phyloP scores from a whole-genome alignment of 177 flowering plant genomes.

The Tripterygium wilfordii region DNA sequence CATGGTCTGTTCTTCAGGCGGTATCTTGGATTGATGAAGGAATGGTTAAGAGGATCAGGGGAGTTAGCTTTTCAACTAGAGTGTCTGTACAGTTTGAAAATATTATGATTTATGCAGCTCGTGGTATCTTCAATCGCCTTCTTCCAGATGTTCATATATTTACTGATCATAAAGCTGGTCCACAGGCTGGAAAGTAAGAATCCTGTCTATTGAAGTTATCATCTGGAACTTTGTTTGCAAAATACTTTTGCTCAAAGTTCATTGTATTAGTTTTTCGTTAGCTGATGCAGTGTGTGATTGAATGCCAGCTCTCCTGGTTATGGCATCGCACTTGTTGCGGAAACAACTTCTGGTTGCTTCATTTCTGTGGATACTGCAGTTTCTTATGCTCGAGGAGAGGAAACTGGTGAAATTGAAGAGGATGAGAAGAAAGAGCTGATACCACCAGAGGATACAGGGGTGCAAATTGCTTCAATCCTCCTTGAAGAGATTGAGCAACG shows the following conservation, averaged over 20 bases:
- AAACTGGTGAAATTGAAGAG: constrained; percentile 36
- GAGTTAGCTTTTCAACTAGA: constrained; percentile 63
- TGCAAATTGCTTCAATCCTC: constrained; percentile 63
- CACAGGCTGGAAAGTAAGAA: constrained; percentile 79
- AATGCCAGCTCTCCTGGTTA: constrained; percentile 82
- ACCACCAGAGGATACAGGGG: constrained; percentile 73
- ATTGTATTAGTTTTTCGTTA: neutral
- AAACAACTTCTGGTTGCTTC: constrained; percentile 77
- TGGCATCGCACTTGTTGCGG: constrained; percentile 89
- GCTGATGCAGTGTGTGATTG: neutral
- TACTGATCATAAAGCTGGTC: constrained; percentile 70
- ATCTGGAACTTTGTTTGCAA: neutral
- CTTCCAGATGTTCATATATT: constrained; percentile 86
- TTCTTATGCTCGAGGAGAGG: constrained; percentile 37
- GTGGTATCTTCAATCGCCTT: constrained; percentile 76
- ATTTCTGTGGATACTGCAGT: constrained; percentile 78
- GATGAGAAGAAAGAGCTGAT: constrained; percentile 41
- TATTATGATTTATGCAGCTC: constrained; percentile 70
- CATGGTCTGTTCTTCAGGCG: constrained; percentile 36
- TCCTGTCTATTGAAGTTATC: neutral
- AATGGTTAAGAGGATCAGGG: constrained; percentile 91
- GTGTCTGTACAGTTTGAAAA: constrained; percentile 72
- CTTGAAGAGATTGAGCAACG: constrained; percentile 85
- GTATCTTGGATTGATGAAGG: constrained; percentile 78
- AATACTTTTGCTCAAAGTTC: neutral